Evolutionary conservation across 2,329 filamentous ascomycete species (phyloP), one percentile per base, ranked within the genome.

Genomic region (Ophiosphaerella narmari): DNA sequence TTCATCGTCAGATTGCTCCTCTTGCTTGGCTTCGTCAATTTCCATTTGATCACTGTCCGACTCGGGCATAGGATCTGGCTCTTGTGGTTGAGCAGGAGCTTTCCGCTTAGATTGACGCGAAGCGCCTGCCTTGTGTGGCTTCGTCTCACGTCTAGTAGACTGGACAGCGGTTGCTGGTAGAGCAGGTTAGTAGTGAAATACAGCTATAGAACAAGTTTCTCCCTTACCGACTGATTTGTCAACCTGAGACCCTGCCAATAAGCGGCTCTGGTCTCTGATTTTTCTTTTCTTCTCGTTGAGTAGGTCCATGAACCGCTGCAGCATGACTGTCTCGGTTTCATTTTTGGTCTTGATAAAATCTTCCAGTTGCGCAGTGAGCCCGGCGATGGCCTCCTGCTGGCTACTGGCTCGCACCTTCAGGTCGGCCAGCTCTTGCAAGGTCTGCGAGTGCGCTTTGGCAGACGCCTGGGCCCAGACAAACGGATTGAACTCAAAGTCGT

Each of bases 251-350:
- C 75, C 73, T 13, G 78, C 76, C 21, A 91, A 72, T 16, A 88
- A 72, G 34, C 82, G 80, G 62, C 88, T 85, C 72, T 91, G 88
- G 61, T 91, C 83, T 37, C 89, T 77, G 42, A 92, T 91, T 73
- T 89, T 91, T 44, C 86, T 77, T 72, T 92, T 92, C 76, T 93
- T 93, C 68, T 88, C 84, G 60, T 92, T 92, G 1, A 92, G 75
- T 2, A 93, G 76, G 47, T 83, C 78, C 46, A 83, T 81, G 60
- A 90, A 90, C 67, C 90, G 90, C 52, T 83, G 81, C 1, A 92
- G 73, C 48, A 92, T 74, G 14, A 80, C 79, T 1, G 80, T 79
- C 70, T 92, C 88, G 54, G 90, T 82, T 14, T 83, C 81, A 39
- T 82, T 78, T 67, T 91, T 91, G 12, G 84, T 78, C 46, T 78